Percentiles rank a stretch among this genome's conserved stretches.
Conservation (phyloP, 768 basidiomycete species). For the Pleurotus ostreatus region DNA sequence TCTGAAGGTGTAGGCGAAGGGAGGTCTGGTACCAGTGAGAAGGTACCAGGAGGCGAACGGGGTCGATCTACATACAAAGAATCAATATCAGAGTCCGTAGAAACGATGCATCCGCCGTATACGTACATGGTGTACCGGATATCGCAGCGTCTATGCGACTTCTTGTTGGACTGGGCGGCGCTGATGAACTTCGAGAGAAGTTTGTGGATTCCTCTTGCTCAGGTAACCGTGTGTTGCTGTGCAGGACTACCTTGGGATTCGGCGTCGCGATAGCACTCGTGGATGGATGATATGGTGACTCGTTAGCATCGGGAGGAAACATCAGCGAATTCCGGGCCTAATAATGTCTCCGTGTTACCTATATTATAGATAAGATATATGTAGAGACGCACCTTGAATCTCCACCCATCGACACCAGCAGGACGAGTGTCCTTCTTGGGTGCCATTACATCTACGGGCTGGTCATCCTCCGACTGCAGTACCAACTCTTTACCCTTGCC, state of each 20-base stretch:
- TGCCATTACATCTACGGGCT: slow-evolving; percentile 68
- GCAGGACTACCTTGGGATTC: slow-evolving; percentile 63
- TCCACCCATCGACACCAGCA: slow-evolving; percentile 78
- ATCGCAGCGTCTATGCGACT: slow-evolving; percentile 93
- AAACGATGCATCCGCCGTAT: slow-evolving; percentile 21
- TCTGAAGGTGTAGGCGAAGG: slow-evolving; percentile 85
- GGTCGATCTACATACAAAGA: slow-evolving; percentile 48
- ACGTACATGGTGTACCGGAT: slow-evolving; percentile 79
- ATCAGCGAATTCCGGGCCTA: slow-evolving; percentile 93
- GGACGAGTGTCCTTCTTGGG: slow-evolving; percentile 68
- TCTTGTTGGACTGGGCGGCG: slow-evolving; percentile 84
- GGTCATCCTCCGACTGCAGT: slow-evolving; percentile 23
- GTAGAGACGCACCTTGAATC: slow-evolving; percentile 59
- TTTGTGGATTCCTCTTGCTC: slow-evolving; percentile 58
- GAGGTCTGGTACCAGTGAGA: slow-evolving; percentile 77
- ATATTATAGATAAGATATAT: slow-evolving; percentile 1
- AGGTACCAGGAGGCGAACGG: slow-evolving; percentile 52
- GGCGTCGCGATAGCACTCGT: slow-evolving; percentile 18
- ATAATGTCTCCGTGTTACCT: not conserved
- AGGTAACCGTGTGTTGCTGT: slow-evolving; percentile 77
- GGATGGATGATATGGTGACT: slow-evolving; percentile 64
- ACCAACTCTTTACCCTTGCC: slow-evolving; percentile 19
- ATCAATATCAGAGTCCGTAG: not conserved
- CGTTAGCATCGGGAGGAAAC: slow-evolving; percentile 92
- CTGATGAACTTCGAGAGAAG: slow-evolving; percentile 39